Evolutionary conservation across 2,329 filamentous ascomycete species (phyloP).

Genomic region (Didymella lethalis): DNA sequence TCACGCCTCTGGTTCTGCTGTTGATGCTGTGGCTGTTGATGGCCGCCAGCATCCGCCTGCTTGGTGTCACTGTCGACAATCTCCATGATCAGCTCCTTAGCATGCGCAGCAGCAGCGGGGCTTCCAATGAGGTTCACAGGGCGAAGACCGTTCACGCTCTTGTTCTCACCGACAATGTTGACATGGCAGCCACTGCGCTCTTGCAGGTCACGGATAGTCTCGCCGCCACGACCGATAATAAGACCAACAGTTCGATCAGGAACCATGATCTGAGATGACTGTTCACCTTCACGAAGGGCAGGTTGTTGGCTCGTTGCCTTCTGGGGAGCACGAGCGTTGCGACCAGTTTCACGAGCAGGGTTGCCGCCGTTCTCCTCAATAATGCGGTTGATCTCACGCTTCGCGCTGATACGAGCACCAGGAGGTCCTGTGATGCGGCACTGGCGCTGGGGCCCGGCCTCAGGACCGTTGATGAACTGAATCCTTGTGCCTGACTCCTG

Average conservation of each 20-base stretch:
- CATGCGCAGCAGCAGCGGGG: constrained; percentile 74
- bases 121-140: constrained; percentile 91
- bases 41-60: constrained; percentile 48
- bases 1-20: constrained; percentile 45
- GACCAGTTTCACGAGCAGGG: constrained; percentile 50
- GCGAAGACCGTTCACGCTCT: constrained; percentile 87
- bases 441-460: constrained; percentile 76
- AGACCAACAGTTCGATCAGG: constrained; percentile 90
- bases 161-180: constrained; percentile 92
- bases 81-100: constrained; percentile 89
- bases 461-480: constrained; percentile 82
- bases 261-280: constrained; percentile 92
- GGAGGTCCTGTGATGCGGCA: constrained; percentile 84
- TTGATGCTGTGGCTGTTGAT: constrained; percentile 26
- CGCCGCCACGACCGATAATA: constrained; percentile 91
- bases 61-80: constrained; percentile 90
- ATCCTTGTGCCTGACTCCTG: constrained; percentile 82
- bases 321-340: constrained; percentile 52
- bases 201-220: constrained; percentile 91
- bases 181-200: constrained; percentile 93
- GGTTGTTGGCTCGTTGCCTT: constrained; percentile 51
- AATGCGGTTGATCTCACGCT: constrained; percentile 83
- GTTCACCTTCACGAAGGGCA: constrained; percentile 77
- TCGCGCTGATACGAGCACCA: constrained; percentile 76
- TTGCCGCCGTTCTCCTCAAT: constrained; percentile 82